A percentile compares a stretch with the other conserved stretches of the same genome.
Evolutionary conservation across 2,329 filamentous ascomycete genomes (phyloP).

Genomic region (Alternaria sp.): DNA sequence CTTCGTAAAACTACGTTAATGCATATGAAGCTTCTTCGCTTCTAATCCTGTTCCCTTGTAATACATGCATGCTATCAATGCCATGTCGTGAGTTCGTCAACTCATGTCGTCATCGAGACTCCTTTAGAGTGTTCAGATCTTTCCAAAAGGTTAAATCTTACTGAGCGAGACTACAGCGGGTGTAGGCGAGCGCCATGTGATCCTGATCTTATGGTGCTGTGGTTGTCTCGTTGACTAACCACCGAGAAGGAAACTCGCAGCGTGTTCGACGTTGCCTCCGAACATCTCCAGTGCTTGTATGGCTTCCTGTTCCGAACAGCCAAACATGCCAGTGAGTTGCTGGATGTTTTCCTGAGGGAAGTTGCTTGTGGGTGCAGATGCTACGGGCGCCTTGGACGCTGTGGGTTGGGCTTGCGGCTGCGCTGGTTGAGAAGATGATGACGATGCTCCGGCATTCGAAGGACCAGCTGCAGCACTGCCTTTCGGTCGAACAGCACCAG

Average conservation of each 20-base stretch:
- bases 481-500: constrained; percentile 74
- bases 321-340: constrained; percentile 73
- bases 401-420: constrained; percentile 20
- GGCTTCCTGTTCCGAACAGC: constrained; percentile 77
- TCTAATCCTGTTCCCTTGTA: constrained; percentile 7
- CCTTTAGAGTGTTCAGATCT: neutral
- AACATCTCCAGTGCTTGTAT: constrained; percentile 82
- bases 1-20: neutral
- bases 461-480: constrained; percentile 42
- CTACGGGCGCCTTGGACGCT: constrained; percentile 18
- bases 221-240: neutral
- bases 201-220: neutral
- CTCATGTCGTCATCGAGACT: constrained; percentile 3
- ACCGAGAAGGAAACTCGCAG: constrained; percentile 77
- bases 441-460: constrained; percentile 22
- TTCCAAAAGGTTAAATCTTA: neutral
- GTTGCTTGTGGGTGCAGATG: constrained; percentile 19
- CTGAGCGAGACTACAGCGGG: neutral
- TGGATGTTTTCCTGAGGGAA: constrained; percentile 72
- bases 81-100: constrained; percentile 17
- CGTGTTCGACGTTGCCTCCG: constrained; percentile 84
- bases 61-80: constrained; percentile 11
- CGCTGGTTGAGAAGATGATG: constrained; percentile 15
- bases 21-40: neutral
- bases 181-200: neutral